Conservation (phyloP, 352 stramenopile genomes). For the Globisporangium spinosum region DNA sequence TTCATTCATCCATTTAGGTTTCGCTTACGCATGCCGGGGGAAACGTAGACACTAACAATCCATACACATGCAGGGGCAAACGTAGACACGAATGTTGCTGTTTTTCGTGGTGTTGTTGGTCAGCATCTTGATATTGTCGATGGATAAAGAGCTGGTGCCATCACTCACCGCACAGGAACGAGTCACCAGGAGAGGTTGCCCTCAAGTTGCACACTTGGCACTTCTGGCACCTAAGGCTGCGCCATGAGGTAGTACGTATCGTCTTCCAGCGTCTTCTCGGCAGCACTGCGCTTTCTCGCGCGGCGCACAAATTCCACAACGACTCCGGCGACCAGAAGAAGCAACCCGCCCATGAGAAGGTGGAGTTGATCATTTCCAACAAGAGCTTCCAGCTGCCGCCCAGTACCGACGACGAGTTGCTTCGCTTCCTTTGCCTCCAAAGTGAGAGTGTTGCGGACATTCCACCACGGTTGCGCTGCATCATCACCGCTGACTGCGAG, state of each 20-base stretch:
- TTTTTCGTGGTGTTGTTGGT: no score
- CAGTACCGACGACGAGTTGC: background rate
- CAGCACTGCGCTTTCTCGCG: conserved; percentile 10
- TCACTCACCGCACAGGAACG: no score
- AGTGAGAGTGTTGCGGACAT: background rate
- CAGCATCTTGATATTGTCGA: no score
- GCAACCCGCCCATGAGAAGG: conserved; percentile 2
- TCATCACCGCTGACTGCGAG: background rate
- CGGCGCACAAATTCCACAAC: conserved; percentile 1
- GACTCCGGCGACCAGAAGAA: conserved; percentile 6
- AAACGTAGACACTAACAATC: no score
- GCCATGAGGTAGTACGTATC: conserved; percentile 15
- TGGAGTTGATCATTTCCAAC: conserved; percentile 6
- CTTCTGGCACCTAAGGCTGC: no score
- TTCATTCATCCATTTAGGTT: no score
- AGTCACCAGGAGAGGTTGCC: no score
- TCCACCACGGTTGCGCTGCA: background rate
- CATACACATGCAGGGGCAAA: no score
- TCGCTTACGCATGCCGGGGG: no score
- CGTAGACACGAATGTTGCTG: no score
- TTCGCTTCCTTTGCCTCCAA: conserved; percentile 10
- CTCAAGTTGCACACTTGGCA: no score
- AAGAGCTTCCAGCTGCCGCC: conserved; percentile 1
- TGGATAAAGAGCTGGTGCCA: no score
- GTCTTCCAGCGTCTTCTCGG: conserved; percentile 5